Base-by-base conservation (phyloP, 495 filamentous ascomycete species). In the Chaetomium fimeti region DNA sequence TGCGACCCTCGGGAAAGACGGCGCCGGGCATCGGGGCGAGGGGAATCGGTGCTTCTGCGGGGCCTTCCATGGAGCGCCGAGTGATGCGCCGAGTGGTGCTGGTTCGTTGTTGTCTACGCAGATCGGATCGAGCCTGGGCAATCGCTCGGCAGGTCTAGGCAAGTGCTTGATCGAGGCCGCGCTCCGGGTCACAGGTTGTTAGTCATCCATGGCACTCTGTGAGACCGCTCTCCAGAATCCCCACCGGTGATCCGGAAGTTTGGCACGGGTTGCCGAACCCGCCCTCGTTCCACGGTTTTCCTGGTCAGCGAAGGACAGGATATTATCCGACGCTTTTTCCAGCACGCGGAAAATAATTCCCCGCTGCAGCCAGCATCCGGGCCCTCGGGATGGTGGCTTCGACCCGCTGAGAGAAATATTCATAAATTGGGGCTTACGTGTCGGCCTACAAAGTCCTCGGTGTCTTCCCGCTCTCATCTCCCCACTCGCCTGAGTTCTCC, bases 361-460 rank as follows among this genome's bases (percentile, higher is more conserved):
- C 69, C 71, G 63, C 60, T 57, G 45, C 69, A 68, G 64, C 67
- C 62, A 68, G 62, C 58, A 61, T 65, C 71, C 71, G 62, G 66
- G 68, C 66, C 63, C 62, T 65, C 66, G 66, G 69, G 61, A 68
- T 56, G 57, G 61, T 51, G 61, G 57, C 38, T 28, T 72, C 59
- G 59, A 52, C 60, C 59, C 61, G 60, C 62, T 54, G 59, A 63
- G 27, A 59, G 57, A 64, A 73, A 65, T 65, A 49, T 59, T 49
- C 45, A 66, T 74, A 74, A 53, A 75, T 75, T 75, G 70, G 47
- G 53, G 64, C 67, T 74, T 75, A 74, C 73, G 73, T 66, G 71
- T 72, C 73, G 3, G 40, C 12, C 66, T 60, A 61, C 64, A 48
- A 25, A 18, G 3, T 62, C 58, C 32, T 28, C 64, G 65, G 13